Percentiles rank a stretch among this genome's conserved stretches.
Evolutionary conservation across 768 basidiomycete species (phyloP).

Genomic region (Pleurotus eryngii): DNA sequence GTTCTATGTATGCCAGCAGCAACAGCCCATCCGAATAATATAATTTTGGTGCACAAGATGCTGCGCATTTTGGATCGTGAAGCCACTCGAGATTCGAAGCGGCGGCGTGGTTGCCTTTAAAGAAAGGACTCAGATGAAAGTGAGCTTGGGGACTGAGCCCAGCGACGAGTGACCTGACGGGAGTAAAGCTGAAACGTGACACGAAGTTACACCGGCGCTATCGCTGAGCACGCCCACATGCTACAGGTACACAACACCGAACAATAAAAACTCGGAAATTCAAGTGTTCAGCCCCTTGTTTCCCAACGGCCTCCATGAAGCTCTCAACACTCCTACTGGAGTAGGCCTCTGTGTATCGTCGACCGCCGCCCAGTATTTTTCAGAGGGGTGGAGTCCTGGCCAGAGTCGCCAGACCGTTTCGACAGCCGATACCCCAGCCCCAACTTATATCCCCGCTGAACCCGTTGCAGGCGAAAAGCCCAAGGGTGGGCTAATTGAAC

Average conservation of each 20-base stretch:
- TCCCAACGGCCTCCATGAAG: conserved; percentile 47
- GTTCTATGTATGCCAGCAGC: background rate
- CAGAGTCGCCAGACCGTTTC: conserved; percentile 37
- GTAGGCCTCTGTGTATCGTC: conserved; percentile 33
- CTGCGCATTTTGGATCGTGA: conserved; percentile 3
- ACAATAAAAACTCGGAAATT: background rate
- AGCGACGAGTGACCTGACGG: background rate
- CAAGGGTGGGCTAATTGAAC: conserved; percentile 25
- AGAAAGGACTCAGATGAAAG: background rate
- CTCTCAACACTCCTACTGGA: conserved; percentile 29
- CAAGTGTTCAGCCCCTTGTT: conserved; percentile 8
- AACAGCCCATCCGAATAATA: background rate
- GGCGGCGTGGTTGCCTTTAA: background rate
- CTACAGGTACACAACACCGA: background rate
- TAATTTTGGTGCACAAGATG: background rate
- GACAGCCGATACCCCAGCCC: conserved; percentile 9
- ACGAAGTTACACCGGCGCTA: background rate
- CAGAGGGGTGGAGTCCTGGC: conserved; percentile 78
- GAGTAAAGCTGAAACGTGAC: background rate
- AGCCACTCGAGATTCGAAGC: background rate
- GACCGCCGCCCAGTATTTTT: conserved; percentile 69
- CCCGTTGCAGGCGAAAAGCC: conserved; percentile 14
- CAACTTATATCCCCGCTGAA: conserved; percentile 20
- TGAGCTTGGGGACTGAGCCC: background rate
- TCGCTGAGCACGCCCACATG: background rate